Evolutionary conservation across 2,329 filamentous ascomycete genomes (phyloP).

Genomic region (Aplosporella prunicola): DNA sequence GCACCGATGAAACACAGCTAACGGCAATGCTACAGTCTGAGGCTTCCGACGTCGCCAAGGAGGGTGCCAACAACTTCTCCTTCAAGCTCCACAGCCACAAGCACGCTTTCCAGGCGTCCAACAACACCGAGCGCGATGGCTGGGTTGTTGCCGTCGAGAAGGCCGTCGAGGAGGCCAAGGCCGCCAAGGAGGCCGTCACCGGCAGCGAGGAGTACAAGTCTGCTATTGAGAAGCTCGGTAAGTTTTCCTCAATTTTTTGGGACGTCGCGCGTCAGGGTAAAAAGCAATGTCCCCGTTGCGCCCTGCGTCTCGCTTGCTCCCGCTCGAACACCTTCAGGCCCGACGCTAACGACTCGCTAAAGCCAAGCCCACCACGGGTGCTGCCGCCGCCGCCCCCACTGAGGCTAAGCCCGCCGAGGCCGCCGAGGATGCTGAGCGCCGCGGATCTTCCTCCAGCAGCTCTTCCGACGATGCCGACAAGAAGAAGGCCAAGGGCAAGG

Average conservation of each 20-base stretch:
- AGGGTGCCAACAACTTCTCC: constrained; percentile 71
- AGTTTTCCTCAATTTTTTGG: constrained; percentile 22
- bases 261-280: constrained; percentile 16
- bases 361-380: constrained; percentile 32
- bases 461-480: constrained; percentile 37
- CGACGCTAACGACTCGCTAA: constrained; percentile 25
- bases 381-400: constrained; percentile 30
- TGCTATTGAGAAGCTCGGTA: constrained; percentile 62
- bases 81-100: constrained; percentile 81
- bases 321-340: constrained; percentile 15
- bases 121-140: constrained; percentile 70
- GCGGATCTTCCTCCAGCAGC: constrained; percentile 29
- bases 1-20: constrained; percentile 13
- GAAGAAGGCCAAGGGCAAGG: constrained; percentile 34
- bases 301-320: constrained; percentile 22
- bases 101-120: constrained; percentile 83
- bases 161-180: constrained; percentile 78
- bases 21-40: constrained; percentile 46
- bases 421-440: constrained; percentile 23
- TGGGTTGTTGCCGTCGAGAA: constrained; percentile 80
- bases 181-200: constrained; percentile 60
- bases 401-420: constrained; percentile 31
- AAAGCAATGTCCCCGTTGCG: constrained; percentile 14
- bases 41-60: constrained; percentile 61
- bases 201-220: constrained; percentile 84